These are phyloP conservation scores for Apiotrichum domesticum DNA, from an alignment of 1,284 basidiomycete species.

Conservation along the genomic window DNA sequence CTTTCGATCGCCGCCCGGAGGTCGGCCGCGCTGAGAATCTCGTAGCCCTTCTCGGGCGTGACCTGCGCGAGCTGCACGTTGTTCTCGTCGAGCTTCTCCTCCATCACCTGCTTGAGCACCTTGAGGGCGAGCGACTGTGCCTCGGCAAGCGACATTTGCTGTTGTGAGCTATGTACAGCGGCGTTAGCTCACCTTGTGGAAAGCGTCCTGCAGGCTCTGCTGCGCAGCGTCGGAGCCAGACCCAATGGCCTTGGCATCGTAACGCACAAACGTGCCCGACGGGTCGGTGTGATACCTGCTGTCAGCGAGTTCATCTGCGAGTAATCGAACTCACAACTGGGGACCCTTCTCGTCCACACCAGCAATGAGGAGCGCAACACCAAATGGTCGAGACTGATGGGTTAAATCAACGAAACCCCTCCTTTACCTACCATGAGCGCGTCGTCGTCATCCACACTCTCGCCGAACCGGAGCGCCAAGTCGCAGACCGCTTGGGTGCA, in stretches of 20 bases:
- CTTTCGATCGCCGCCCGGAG: conserved; percentile 72
- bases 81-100: conserved; percentile 96
- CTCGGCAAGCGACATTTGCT: conserved; percentile 90
- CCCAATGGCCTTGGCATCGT: conserved; percentile 98
- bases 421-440: conserved; percentile 72
- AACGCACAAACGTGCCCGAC: conserved; percentile 95
- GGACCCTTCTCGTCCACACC: conserved; percentile 95
- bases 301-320: conserved; percentile 3
- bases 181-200: conserved; percentile 67
- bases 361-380: conserved; percentile 93
- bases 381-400: conserved; percentile 84
- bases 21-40: conserved; percentile 69
- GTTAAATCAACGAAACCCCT: background rate
- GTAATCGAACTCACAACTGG: conserved; percentile 62
- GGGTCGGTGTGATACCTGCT: conserved; percentile 93
- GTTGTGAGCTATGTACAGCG: background rate
- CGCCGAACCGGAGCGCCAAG: conserved; percentile 92
- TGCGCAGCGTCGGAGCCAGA: conserved; percentile 97
- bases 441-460: conserved; percentile 97
- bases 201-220: conserved; percentile 94
- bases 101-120: conserved; percentile 98
- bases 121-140: conserved; percentile 80
- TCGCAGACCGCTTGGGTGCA: conserved; percentile 98
- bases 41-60: conserved; percentile 67
- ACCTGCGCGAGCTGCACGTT: conserved; percentile 97